These are phyloP conservation scores for Candida mesenterica DNA, from an alignment of 1,139 yeast species.

Conservation along the genomic window DNA sequence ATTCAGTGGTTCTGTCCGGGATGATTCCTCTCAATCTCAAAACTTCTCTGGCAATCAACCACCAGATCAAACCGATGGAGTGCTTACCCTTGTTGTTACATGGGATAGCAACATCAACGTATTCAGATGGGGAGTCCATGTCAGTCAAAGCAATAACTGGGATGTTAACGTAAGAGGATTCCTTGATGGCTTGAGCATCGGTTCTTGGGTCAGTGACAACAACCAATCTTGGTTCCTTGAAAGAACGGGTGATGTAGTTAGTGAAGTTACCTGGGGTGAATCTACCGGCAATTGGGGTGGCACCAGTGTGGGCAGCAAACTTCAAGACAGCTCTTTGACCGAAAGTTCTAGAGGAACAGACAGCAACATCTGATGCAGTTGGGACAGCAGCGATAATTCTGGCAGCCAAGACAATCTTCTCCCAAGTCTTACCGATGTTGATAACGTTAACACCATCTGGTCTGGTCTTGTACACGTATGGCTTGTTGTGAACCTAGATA, in stretches of 20 bases:
- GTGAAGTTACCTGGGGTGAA: constrained; percentile 99
- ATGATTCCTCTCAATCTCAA: constrained; percentile 98
- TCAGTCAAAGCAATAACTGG: constrained; percentile 99
- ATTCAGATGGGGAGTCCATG: constrained; percentile 98
- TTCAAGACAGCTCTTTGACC: constrained; percentile 99
- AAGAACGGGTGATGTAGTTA: constrained; percentile 99
- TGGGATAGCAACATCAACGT: constrained; percentile 99
- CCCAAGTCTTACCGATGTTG: constrained; percentile 99
- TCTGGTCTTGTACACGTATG: constrained; percentile 99
- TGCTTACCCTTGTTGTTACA: constrained; percentile 99
- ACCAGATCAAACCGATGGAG: constrained; percentile 99
- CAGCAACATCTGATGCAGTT: constrained; percentile 97
- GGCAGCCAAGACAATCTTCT: constrained; percentile 99
- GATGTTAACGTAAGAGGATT: constrained; percentile 99
- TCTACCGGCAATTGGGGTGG: constrained; percentile 99
- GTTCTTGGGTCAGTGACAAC: constrained; percentile 99
- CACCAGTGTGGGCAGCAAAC: constrained; percentile 99
- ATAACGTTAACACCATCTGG: constrained; percentile 99
- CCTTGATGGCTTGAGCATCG: constrained; percentile 99
- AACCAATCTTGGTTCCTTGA: constrained; percentile 99
- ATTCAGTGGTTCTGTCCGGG: constrained; percentile 94
- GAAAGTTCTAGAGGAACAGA: constrained; percentile 98
- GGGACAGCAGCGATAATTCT: constrained; percentile 99
- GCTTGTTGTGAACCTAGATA: constrained; percentile 91
- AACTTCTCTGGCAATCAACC: constrained; percentile 99